These are phyloP conservation scores for Gossypium thurberi DNA, from an alignment of 345 rosid species.

Conservation along the genomic window DNA sequence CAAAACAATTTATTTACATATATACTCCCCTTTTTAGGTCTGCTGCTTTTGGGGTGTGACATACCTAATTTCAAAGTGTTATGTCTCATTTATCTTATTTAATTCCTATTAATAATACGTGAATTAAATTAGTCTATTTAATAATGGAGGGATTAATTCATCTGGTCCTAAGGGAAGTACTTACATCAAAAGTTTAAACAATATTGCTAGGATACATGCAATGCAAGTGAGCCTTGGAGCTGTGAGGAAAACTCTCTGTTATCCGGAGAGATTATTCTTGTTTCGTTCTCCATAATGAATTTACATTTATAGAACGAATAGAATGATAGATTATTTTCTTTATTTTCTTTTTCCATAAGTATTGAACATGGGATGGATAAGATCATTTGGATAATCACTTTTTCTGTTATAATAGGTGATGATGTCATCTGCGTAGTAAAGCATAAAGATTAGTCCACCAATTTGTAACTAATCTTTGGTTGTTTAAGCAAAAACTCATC, in stretches of 20 bases:
- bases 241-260: neutral
- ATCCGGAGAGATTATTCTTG: neutral
- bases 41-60: too few relatives aligned
- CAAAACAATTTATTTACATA: too few relatives aligned
- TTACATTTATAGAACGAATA: neutral
- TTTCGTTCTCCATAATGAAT: neutral
- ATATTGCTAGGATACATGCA: neutral
- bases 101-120: too few relatives aligned
- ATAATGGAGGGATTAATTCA: too few relatives aligned
- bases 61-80: too few relatives aligned
- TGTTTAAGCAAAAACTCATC: slow-evolving; percentile 1
- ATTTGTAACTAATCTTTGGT: slow-evolving; percentile 11
- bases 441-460: neutral
- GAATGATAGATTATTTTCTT: too few relatives aligned
- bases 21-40: too few relatives aligned
- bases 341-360: too few relatives aligned
- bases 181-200: neutral
- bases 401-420: neutral
- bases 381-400: neutral
- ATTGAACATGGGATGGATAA: too few relatives aligned
- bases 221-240: neutral
- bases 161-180: neutral
- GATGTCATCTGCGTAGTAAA: neutral
- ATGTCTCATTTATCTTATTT: too few relatives aligned
- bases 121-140: too few relatives aligned